Evolutionary conservation across 2,329 filamentous ascomycete species (phyloP).

Genomic region (Nemania sp.): DNA sequence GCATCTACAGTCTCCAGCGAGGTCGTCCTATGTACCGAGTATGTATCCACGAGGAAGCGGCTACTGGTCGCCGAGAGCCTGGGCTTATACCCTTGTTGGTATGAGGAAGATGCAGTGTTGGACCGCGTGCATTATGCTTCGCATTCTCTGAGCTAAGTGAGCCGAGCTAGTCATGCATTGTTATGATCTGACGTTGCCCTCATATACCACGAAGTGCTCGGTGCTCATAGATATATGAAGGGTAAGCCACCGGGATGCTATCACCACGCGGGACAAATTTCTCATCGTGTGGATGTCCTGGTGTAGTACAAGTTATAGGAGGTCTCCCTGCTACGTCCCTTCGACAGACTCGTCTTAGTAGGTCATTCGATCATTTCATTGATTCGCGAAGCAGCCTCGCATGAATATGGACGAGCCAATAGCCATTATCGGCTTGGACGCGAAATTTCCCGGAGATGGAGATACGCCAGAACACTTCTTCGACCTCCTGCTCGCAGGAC

Average conservation of each 20-base stretch:
- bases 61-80: constrained; percentile 7
- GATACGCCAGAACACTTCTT: constrained; percentile 37
- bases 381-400: background rate
- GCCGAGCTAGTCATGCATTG: constrained; percentile 8
- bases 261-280: background rate
- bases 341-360: background rate
- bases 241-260: background rate
- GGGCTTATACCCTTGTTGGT: constrained; percentile 3
- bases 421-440: constrained; percentile 36
- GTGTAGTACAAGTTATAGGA: constrained; percentile 7
- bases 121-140: constrained; percentile 6
- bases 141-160: background rate
- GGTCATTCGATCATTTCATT: background rate
- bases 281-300: background rate
- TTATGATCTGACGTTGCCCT: background rate
- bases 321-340: background rate
- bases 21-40: constrained; percentile 16
- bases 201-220: background rate
- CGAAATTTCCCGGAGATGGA: constrained; percentile 37
- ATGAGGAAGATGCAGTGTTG: constrained; percentile 4
- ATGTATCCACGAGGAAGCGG: constrained; percentile 11
- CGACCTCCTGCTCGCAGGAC: constrained; percentile 36
- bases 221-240: constrained; percentile 1
- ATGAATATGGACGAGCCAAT: constrained; percentile 33
- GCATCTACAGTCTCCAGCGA: constrained; percentile 12